Conservation (phyloP, 2,329 filamentous ascomycete genomes). For the Rhynchosporium secalis region DNA sequence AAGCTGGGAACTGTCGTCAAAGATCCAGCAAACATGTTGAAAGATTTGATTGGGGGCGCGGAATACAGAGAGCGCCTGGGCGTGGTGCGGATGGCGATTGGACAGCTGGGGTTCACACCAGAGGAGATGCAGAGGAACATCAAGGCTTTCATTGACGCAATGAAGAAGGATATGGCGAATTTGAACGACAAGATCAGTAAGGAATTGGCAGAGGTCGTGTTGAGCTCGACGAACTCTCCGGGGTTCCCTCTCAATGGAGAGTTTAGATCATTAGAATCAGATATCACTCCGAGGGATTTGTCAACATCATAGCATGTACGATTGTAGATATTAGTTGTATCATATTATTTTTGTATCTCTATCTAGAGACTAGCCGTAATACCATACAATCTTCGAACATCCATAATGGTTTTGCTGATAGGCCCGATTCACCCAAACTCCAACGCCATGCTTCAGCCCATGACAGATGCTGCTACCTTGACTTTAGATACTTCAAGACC, state of each 20-base stretch:
- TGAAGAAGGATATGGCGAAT: slow-evolving; percentile 74
- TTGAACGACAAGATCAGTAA: slow-evolving; percentile 67
- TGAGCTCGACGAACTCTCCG: slow-evolving; percentile 85
- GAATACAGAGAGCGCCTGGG: slow-evolving; percentile 86
- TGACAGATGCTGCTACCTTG: slow-evolving; percentile 28
- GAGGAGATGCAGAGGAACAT: slow-evolving; percentile 85
- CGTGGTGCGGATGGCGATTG: slow-evolving; percentile 85
- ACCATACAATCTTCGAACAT: not conserved
- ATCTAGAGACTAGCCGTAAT: slow-evolving; percentile 25
- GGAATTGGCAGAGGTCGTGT: slow-evolving; percentile 72
- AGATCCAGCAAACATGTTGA: slow-evolving; percentile 73
- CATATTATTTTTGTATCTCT: slow-evolving; percentile 38
- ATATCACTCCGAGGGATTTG: slow-evolving; percentile 53
- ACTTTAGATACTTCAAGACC: slow-evolving; percentile 42
- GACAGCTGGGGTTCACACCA: slow-evolving; percentile 85
- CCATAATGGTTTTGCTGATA: not conserved
- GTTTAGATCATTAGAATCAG: slow-evolving; percentile 63
- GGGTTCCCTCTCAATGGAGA: slow-evolving; percentile 84
- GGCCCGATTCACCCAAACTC: slow-evolving; percentile 43
- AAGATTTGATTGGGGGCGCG: slow-evolving; percentile 78
- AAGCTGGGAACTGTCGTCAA: slow-evolving; percentile 88
- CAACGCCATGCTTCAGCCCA: slow-evolving; percentile 45
- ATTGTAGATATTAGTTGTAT: slow-evolving; percentile 44
- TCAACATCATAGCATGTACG: slow-evolving; percentile 44
- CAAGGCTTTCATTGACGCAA: slow-evolving; percentile 68